phyloP scores from a whole-genome alignment of 2,329 filamentous ascomycete species.

The Ceratocystis cacaofunesta region DNA sequence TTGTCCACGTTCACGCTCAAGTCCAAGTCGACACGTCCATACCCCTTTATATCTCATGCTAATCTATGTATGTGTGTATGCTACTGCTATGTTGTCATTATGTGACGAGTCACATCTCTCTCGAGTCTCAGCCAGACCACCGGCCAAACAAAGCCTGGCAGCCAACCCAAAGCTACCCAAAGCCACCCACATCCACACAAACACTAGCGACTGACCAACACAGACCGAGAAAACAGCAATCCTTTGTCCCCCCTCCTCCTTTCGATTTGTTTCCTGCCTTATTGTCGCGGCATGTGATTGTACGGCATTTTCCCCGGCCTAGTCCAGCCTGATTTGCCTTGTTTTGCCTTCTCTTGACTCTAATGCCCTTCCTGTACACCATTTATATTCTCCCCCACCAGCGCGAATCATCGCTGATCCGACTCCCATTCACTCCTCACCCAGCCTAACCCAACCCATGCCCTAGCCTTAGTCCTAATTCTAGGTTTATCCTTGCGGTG shows the following conservation, averaged over 20 bases:
- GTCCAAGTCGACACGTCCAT: too few species aligned
- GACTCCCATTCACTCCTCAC: not conserved
- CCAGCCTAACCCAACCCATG: not conserved
- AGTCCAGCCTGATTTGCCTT: too few species aligned
- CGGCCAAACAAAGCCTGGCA: not conserved
- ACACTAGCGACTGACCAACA: not conserved
- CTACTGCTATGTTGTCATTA: not conserved
- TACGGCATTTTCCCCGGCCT: not conserved
- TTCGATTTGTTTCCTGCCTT: not conserved
- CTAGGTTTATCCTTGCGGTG: not conserved
- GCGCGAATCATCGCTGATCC: not conserved
- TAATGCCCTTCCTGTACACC: too few species aligned
- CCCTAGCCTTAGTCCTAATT: not conserved
- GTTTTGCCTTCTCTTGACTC: too few species aligned
- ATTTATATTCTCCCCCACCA: not conserved
- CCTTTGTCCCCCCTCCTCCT: not conserved
- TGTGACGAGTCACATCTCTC: not conserved
- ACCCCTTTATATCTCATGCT: too few species aligned
- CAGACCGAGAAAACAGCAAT: not conserved
- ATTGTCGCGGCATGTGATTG: not conserved
- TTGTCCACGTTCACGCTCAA: too few species aligned
- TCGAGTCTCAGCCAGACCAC: not conserved
- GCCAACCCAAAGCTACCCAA: not conserved
- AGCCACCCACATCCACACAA: not conserved
- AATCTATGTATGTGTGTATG: not conserved